These are phyloP conservation scores for Pelargonium fulgidum DNA, from an alignment of 441 rosid genomes.

Conservation along the genomic window DNA sequence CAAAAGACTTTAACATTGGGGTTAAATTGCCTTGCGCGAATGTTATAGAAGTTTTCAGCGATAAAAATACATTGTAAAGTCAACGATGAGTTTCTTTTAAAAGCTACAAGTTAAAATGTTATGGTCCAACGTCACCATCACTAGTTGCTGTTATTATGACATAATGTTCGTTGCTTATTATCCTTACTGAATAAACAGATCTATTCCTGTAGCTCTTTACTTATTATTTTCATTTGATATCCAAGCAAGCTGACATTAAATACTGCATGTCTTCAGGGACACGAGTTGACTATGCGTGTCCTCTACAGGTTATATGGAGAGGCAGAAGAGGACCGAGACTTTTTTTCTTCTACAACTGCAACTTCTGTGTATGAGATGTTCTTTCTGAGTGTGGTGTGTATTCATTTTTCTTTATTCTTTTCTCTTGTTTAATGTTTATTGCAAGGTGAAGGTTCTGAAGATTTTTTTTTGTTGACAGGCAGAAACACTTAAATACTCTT, in stretches of 20 bases:
- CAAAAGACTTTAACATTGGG: neutral
- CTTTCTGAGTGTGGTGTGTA: slow-evolving; percentile 72
- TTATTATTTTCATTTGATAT: slow-evolving; percentile 12
- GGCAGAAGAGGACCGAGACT: slow-evolving; percentile 94
- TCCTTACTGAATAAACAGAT: slow-evolving; percentile 5
- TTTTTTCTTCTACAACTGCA: slow-evolving; percentile 88
- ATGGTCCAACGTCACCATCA: neutral
- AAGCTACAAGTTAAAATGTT: neutral
- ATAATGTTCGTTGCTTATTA: slow-evolving; percentile 10
- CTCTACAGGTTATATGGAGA: slow-evolving; percentile 93
- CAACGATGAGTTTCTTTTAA: neutral
- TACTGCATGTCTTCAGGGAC: slow-evolving; percentile 78
- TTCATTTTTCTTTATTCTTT: slow-evolving; percentile 18
- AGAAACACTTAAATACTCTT: slow-evolving; percentile 85
- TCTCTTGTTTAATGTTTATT: slow-evolving; percentile 10
- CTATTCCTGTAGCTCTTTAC: slow-evolving; percentile 11
- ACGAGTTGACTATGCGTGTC: slow-evolving; percentile 94
- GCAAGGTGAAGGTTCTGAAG: slow-evolving; percentile 20
- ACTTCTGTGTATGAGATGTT: slow-evolving; percentile 82
- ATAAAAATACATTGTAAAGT: neutral
- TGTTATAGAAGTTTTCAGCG: neutral
- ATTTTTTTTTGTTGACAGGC: slow-evolving; percentile 47
- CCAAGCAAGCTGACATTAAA: slow-evolving; percentile 32
- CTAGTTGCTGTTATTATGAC: neutral
- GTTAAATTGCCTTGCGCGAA: neutral